Conservation (phyloP, 257 asterid genomes). For the Henckelia pumila region DNA sequence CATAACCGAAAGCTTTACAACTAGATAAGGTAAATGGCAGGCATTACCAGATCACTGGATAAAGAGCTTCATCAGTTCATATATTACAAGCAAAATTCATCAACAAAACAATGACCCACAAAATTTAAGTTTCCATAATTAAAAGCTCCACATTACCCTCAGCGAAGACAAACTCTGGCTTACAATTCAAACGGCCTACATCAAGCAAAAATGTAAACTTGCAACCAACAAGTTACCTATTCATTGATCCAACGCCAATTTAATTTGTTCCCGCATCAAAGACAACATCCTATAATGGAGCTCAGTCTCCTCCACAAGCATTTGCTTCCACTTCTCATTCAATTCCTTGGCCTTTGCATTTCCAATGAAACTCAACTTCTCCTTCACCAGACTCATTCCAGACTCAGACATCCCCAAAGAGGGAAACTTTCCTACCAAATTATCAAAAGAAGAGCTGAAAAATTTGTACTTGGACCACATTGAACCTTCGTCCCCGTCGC, state of each 20-base stretch:
- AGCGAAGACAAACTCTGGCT: not conserved
- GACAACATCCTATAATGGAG: slow-evolving; percentile 32
- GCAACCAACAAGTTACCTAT: slow-evolving; percentile 19
- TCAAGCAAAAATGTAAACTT: slow-evolving; percentile 10
- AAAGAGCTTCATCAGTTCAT: not conserved
- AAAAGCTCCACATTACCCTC: slow-evolving; percentile 1
- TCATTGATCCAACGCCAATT: slow-evolving; percentile 30
- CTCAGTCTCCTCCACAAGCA: slow-evolving; percentile 40
- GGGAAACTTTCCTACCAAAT: slow-evolving; percentile 7
- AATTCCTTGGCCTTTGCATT: slow-evolving; percentile 43
- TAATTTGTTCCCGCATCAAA: slow-evolving; percentile 40
- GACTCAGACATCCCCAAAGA: slow-evolving; percentile 18
- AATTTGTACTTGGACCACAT: slow-evolving; percentile 40
- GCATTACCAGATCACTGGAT: not conserved
- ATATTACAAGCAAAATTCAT: slow-evolving; percentile 4
- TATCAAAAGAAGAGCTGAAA: slow-evolving; percentile 33
- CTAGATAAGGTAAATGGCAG: not conserved
- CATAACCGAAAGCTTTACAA: not conserved
- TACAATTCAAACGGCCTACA: not conserved
- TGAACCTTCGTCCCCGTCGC: slow-evolving; percentile 26
- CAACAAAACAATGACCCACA: not conserved
- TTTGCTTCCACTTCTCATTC: slow-evolving; percentile 60
- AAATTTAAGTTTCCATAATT: not conserved
- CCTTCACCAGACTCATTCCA: slow-evolving; percentile 25
- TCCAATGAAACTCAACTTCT: slow-evolving; percentile 39